Base-by-base conservation (phyloP, 257 asterid genomes). In the Salvia hispanica region DNA sequence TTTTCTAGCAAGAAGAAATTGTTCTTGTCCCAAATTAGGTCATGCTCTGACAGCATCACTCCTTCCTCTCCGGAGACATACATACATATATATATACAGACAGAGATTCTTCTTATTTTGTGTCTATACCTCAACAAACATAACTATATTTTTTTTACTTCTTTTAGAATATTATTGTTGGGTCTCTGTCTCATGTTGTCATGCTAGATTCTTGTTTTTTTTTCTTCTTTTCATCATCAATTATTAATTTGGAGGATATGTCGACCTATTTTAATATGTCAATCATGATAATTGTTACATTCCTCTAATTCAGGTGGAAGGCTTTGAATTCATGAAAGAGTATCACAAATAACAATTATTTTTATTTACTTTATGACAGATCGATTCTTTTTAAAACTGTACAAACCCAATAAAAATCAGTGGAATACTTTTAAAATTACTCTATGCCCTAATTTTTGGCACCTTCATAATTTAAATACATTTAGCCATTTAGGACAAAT, bases 31-130 rank as follows among this genome's bases (percentile, higher is more conserved):
- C 82, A 71, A 57, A 87, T 74, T 91, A 91, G 96, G 96, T 91
- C 96, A 91, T 88, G 97, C 88, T 82, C 82, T 75, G 92, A 82
- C 97, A 91, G 97, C 97, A 86, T 91, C 97, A 91, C 93, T 91
- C 76, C 84, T 91, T 91, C 97, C 95, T 77, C 78, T 79, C 77
- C 76, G 82, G 77, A 67, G 86, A 79, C 77, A 53, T 4, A 8
- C 3, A 50, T 3, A 50, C 10, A 48, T 48, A 15, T 9, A 25
- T 21, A 21, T 25, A 25, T 25, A 25, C 13, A 15, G 10, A 48
- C 7, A 5, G 28, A 54, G 7, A 11, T 54, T 54, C 51, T 46
- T 12, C 4, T 31, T 25, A 51, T 58, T 48, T 65, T 48, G 39
- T 46, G 40, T 33, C 31, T 42, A 42, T 39, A 14, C 58, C 61